Evolutionary conservation across 495 filamentous ascomycete genomes (phyloP).

Genomic region (Hyaloscypha bicolor): DNA sequence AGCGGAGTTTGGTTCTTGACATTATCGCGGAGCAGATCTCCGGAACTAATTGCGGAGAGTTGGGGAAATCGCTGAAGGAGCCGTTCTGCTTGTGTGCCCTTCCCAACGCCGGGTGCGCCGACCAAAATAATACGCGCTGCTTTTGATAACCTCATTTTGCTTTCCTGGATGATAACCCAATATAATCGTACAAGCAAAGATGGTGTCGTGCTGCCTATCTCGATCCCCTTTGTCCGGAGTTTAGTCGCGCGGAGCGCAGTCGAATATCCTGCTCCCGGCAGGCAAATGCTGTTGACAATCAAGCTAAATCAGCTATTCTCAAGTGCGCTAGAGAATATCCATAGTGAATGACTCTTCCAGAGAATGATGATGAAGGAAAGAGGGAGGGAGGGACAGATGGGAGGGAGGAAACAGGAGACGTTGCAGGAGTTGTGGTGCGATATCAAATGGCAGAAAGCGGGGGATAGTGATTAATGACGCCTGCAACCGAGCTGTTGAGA

Average conservation of each 20-base stretch:
- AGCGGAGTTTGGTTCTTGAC: constrained; percentile 83
- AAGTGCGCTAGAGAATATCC: constrained; percentile 28
- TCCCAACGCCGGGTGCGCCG: constrained; percentile 91
- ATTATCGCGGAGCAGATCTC: constrained; percentile 90
- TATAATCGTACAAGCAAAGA: constrained; percentile 10
- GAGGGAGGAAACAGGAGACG: constrained; percentile 2
- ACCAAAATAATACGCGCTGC: constrained; percentile 94
- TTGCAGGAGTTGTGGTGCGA: constrained; percentile 12
- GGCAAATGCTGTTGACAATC: constrained; percentile 1
- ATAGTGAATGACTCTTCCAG: constrained; percentile 14
- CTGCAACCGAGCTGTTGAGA: constrained; percentile 6
- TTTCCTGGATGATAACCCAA: not conserved
- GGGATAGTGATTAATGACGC: constrained; percentile 1
- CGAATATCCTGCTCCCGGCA: constrained; percentile 25
- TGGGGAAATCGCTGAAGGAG: constrained; percentile 85
- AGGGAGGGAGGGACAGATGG: not conserved
- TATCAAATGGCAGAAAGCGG: not conserved
- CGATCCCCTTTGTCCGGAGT: constrained; percentile 14
- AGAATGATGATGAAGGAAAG: constrained; percentile 1
- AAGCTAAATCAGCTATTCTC: not conserved
- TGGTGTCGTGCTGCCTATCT: constrained; percentile 5
- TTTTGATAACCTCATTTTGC: constrained; percentile 63
- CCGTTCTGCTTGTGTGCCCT: constrained; percentile 92
- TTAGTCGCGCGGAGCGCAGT: not conserved
- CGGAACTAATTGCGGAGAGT: constrained; percentile 88